A percentile compares a stretch with the other conserved stretches of the same genome.
Evolutionary conservation across 768 basidiomycete genomes (phyloP).

Genomic region (Steccherinum ochraceum): DNA sequence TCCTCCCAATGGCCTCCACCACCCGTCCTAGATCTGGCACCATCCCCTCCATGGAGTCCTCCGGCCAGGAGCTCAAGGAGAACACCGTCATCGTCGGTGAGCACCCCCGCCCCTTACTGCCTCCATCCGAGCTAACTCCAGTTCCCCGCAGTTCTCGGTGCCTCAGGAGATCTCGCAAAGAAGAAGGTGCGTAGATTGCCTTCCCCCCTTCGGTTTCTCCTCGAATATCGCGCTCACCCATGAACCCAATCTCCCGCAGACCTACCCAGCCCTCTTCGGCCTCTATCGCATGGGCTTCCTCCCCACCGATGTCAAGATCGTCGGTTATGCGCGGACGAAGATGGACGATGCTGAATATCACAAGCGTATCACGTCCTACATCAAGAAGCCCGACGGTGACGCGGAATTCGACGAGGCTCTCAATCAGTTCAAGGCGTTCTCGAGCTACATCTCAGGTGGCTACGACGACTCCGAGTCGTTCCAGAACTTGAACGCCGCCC

Average conservation of each 20-base stretch:
- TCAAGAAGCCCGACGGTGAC: slow-evolving; percentile 68
- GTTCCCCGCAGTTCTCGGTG: slow-evolving; percentile 69
- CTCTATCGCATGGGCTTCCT: slow-evolving; percentile 78
- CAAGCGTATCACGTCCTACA: slow-evolving; percentile 76
- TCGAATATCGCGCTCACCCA: neutral
- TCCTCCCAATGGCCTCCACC: slow-evolving; percentile 25
- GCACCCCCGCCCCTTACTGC: slow-evolving; percentile 21
- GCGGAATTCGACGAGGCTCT: slow-evolving; percentile 52
- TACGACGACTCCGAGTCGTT: slow-evolving; percentile 87
- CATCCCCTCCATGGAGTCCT: slow-evolving; percentile 85
- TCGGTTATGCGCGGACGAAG: slow-evolving; percentile 96
- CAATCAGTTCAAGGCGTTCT: slow-evolving; percentile 76
- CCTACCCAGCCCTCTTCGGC: slow-evolving; percentile 91
- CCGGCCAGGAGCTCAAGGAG: slow-evolving; percentile 67
- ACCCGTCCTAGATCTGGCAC: slow-evolving; percentile 63
- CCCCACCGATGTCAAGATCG: slow-evolving; percentile 79
- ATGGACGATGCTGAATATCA: slow-evolving; percentile 84
- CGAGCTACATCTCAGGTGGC: slow-evolving; percentile 78
- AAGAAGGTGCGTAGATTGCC: slow-evolving; percentile 65
- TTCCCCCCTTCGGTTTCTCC: neutral
- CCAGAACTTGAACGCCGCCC: slow-evolving; percentile 64
- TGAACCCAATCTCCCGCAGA: slow-evolving; percentile 40
- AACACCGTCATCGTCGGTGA: slow-evolving; percentile 87
- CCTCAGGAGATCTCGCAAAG: slow-evolving; percentile 96
- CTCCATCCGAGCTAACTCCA: neutral